These are phyloP conservation scores for Talaromyces proteolyticus DNA, from an alignment of 495 filamentous ascomycete species.

Conservation along the genomic window DNA sequence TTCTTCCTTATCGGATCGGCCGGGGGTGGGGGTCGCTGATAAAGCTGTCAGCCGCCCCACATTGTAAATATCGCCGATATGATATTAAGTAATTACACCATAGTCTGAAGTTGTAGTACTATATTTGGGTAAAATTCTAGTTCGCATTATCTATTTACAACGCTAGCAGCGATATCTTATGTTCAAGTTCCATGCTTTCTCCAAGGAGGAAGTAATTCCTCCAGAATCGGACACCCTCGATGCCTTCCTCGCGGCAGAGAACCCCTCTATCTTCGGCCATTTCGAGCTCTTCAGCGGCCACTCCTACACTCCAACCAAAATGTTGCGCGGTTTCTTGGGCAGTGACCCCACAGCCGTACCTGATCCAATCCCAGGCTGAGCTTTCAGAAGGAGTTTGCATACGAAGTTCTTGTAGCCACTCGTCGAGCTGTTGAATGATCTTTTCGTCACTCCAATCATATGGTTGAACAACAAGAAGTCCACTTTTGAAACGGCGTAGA, in stretches of 20 bases:
- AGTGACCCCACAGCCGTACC: conserved; percentile 79
- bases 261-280: conserved; percentile 91
- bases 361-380: conserved; percentile 66
- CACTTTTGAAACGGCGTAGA: conserved; percentile 82
- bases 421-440: conserved; percentile 67
- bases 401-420: conserved; percentile 73
- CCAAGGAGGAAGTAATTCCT: conserved; percentile 40
- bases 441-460: conserved; percentile 87
- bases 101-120: too few species aligned
- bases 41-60: neutral
- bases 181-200: conserved; percentile 1
- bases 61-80: neutral
- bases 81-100: neutral
- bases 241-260: conserved; percentile 75
- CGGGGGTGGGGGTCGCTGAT: neutral
- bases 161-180: neutral
- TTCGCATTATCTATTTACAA: neutral
- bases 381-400: conserved; percentile 55
- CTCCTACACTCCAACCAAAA: conserved; percentile 98
- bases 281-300: conserved; percentile 90
- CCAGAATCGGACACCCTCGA: conserved; percentile 82
- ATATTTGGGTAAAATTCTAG: neutral
- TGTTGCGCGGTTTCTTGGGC: conserved; percentile 83
- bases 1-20: neutral
- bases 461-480: conserved; percentile 85